Evolutionary conservation across 805 yeast species (phyloP).

Genomic region (Saccharomycopsis synnaedendra): DNA sequence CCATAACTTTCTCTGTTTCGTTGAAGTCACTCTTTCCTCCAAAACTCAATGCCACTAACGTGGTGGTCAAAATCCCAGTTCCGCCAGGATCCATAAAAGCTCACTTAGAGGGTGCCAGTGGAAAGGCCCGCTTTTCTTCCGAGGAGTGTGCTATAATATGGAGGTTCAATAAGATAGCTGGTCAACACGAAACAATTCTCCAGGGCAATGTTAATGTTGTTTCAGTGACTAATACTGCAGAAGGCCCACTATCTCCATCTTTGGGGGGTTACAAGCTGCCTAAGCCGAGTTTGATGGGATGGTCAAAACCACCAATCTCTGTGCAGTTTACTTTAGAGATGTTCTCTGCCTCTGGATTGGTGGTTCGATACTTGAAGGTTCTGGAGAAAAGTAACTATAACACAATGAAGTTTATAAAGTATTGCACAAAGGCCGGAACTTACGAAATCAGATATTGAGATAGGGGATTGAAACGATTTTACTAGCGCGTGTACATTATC

Average conservation of each 20-base stretch:
- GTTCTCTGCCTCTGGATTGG: slow-evolving; percentile 69
- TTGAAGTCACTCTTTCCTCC: slow-evolving; percentile 51
- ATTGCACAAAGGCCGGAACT: slow-evolving; percentile 62
- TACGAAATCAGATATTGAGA: slow-evolving; percentile 63
- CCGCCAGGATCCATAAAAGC: slow-evolving; percentile 50
- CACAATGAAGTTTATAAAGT: slow-evolving; percentile 83
- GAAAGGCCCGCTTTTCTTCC: slow-evolving; percentile 58
- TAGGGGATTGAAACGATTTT: neutral
- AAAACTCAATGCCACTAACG: slow-evolving; percentile 51
- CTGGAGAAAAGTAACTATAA: slow-evolving; percentile 47
- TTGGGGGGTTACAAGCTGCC: slow-evolving; percentile 4
- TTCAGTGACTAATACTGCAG: slow-evolving; percentile 20
- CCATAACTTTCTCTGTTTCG: slow-evolving; percentile 45
- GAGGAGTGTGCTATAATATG: slow-evolving; percentile 57
- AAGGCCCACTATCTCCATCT: slow-evolving; percentile 1
- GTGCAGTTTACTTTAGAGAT: slow-evolving; percentile 57
- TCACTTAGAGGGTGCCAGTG: slow-evolving; percentile 36
- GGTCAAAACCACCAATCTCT: slow-evolving; percentile 71
- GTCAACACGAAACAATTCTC: slow-evolving; percentile 51
- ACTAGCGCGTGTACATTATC: neutral
- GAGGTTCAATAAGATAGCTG: slow-evolving; percentile 59
- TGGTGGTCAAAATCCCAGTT: slow-evolving; percentile 54
- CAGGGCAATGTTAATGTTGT: slow-evolving; percentile 38
- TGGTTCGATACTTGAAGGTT: slow-evolving; percentile 62
- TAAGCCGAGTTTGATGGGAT: slow-evolving; percentile 19